phyloP scores from a whole-genome alignment of 768 basidiomycete genomes.

The Russula emetica region DNA sequence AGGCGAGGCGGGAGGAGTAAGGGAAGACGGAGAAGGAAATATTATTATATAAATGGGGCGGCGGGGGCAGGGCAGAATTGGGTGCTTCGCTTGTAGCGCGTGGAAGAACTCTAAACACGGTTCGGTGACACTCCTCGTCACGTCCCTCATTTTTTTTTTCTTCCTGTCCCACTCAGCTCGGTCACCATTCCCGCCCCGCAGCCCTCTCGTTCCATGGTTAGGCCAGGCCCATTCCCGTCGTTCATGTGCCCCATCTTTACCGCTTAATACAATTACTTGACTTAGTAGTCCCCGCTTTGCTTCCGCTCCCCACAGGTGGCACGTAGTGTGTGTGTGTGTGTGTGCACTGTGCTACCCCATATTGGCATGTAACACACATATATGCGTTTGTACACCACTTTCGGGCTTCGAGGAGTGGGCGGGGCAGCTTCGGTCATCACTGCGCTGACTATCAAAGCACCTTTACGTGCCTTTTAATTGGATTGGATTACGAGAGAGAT shows the following conservation, averaged over 20 bases:
- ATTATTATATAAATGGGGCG: constrained; percentile 27
- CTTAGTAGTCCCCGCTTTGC: constrained; percentile 21
- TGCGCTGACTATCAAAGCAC: background rate
- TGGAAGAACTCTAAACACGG: constrained; percentile 22
- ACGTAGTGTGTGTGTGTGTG: background rate
- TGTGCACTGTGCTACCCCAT: too few species aligned
- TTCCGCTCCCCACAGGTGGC: constrained; percentile 13
- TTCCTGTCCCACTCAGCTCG: background rate
- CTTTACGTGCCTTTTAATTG: background rate
- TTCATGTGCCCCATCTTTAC: background rate
- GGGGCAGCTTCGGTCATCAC: background rate
- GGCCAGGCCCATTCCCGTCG: background rate
- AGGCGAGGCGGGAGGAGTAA: constrained; percentile 20
- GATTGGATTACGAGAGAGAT: too few species aligned
- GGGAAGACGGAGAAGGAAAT: constrained; percentile 9
- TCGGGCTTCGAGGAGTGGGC: background rate
- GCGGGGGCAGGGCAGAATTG: constrained; percentile 10
- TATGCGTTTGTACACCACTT: background rate
- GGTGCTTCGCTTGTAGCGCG: constrained; percentile 22
- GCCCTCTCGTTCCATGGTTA: background rate
- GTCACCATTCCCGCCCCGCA: background rate
- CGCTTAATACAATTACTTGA: constrained; percentile 19
- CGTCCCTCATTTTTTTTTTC: constrained; percentile 6
- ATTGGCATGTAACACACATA: background rate
- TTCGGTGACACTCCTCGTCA: constrained; percentile 19